Evolutionary conservation across 345 rosid species (phyloP).

Genomic region (Noccaea caerulescens): DNA sequence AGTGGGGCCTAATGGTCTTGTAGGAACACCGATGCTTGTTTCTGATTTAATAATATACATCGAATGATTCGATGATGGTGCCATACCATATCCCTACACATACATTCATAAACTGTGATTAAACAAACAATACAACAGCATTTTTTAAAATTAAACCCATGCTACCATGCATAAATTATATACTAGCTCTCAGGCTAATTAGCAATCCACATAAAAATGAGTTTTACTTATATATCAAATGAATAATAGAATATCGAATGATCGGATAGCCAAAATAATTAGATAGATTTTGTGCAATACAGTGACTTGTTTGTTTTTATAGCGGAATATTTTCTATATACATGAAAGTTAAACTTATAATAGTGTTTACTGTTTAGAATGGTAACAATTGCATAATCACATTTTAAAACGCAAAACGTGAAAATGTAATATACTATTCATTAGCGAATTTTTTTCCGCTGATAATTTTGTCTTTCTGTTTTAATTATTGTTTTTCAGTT

Average conservation of each 20-base stretch:
- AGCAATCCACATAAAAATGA: neutral
- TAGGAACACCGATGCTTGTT: constrained; percentile 49
- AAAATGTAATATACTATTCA: no score
- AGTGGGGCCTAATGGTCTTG: constrained; percentile 48
- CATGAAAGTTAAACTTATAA: no score
- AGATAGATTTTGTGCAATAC: no score
- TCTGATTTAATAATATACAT: constrained; percentile 33
- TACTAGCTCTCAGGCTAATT: neutral
- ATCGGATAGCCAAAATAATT: no score
- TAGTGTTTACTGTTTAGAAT: no score
- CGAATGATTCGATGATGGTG: constrained; percentile 35
- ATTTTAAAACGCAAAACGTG: no score
- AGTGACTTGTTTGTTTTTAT: no score
- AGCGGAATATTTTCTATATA: no score
- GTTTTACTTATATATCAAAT: no score
- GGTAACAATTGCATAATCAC: no score
- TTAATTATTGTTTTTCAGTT: neutral
- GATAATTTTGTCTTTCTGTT: neutral
- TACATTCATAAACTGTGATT: neutral
- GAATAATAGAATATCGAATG: no score
- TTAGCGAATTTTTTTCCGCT: no score
- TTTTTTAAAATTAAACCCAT: neutral
- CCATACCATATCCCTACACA: constrained; percentile 43
- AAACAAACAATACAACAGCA: neutral
- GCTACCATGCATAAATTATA: neutral